Percentiles rank a stretch among this genome's conserved stretches.
Conservation (phyloP, 768 basidiomycete species). For the Rossbeevera mucosa region DNA sequence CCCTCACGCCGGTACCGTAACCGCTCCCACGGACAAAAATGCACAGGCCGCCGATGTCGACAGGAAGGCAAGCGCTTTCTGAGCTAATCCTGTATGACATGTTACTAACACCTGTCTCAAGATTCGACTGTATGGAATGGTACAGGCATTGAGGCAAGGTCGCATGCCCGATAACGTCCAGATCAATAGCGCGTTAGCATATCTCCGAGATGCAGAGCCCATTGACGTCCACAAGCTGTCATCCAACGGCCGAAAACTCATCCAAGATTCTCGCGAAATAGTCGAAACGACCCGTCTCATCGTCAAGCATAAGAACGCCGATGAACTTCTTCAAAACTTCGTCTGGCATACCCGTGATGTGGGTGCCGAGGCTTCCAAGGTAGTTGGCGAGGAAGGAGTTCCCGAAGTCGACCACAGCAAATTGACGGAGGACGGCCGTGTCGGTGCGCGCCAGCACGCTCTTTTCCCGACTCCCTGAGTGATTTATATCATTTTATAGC, state of each 20-base stretch:
- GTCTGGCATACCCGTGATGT: conserved; percentile 72
- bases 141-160: conserved; percentile 76
- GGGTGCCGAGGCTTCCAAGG: conserved; percentile 34
- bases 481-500: conserved; percentile 43
- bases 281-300: conserved; percentile 68
- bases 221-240: conserved; percentile 66
- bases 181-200: conserved; percentile 67
- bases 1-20: conserved; percentile 56
- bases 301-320: conserved; percentile 79
- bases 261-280: conserved; percentile 75
- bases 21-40: conserved; percentile 57
- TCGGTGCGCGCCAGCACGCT: conserved; percentile 42
- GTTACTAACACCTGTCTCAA: neutral
- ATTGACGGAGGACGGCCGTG: conserved; percentile 51
- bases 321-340: conserved; percentile 91
- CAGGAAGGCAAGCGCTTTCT: conserved; percentile 49
- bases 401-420: conserved; percentile 54
- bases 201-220: conserved; percentile 56
- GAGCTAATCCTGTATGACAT: neutral
- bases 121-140: conserved; percentile 75
- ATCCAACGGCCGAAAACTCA: conserved; percentile 67
- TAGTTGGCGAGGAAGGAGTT: conserved; percentile 36
- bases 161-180: conserved; percentile 78
- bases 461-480: neutral
- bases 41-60: conserved; percentile 71